Conservation (phyloP, 192 early-diverging fungal genomes). For the Podila horticola region DNA sequence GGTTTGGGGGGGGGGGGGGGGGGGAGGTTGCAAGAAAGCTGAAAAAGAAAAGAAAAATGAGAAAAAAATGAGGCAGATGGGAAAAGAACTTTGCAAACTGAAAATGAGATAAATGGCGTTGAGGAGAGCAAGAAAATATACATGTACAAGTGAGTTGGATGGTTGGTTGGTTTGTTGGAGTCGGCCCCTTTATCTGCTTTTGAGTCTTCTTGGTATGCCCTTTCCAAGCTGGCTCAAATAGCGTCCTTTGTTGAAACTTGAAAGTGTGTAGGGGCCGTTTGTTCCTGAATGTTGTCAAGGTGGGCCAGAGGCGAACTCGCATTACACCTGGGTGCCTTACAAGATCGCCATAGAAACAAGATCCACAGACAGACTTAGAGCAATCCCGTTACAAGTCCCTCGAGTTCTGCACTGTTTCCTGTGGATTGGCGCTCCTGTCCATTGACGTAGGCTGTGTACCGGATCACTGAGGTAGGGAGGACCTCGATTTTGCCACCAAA, state of each 20-base stretch:
- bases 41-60: background rate
- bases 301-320: too few species aligned
- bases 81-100: background rate
- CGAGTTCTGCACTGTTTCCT: constrained; percentile 48
- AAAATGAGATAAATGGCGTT: background rate
- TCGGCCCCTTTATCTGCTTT: too few species aligned
- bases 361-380: constrained; percentile 2
- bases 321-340: too few species aligned
- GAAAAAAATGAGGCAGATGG: background rate
- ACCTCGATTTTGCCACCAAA: constrained; percentile 36
- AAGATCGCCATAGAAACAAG: too few species aligned
- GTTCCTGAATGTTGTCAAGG: too few species aligned
- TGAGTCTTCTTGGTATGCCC: too few species aligned
- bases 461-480: constrained; percentile 40
- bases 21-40: background rate
- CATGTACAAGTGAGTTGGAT: too few species aligned
- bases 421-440: constrained; percentile 12
- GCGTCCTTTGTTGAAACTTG: too few species aligned
- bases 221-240: too few species aligned
- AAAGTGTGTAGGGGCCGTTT: too few species aligned
- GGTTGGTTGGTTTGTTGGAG: too few species aligned
- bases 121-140: background rate
- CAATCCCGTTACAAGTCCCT: constrained; percentile 35
- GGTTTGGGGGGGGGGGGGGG: background rate
- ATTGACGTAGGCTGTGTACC: constrained; percentile 29